Conservation (phyloP, 2,329 filamentous ascomycete genomes). For the Alternaria viburni region DNA sequence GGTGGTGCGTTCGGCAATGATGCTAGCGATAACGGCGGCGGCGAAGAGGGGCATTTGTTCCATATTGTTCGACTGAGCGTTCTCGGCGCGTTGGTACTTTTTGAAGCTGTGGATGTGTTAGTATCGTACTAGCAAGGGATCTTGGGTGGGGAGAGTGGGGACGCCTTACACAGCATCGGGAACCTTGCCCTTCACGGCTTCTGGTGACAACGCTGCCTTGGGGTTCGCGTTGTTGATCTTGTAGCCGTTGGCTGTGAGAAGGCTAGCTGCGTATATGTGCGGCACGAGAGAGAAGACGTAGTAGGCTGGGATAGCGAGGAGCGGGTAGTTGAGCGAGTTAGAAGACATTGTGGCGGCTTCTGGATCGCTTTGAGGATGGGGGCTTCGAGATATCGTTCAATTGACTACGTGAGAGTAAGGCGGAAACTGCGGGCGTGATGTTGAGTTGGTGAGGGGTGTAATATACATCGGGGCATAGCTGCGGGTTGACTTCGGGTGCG, state of each 20-base stretch:
- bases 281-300: slow-evolving; percentile 32
- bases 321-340: slow-evolving; percentile 30
- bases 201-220: slow-evolving; percentile 27
- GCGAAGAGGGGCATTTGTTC: slow-evolving; percentile 37
- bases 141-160: neutral
- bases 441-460: neutral
- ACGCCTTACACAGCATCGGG: slow-evolving; percentile 25
- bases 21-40: slow-evolving; percentile 27
- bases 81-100: slow-evolving; percentile 37
- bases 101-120: slow-evolving; percentile 16
- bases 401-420: neutral
- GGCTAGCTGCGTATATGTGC: slow-evolving; percentile 23
- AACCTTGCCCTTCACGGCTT: slow-evolving; percentile 32
- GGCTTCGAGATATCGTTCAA: neutral
- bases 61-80: slow-evolving; percentile 30
- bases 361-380: neutral
- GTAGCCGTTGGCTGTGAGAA: slow-evolving; percentile 26
- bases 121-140: too few species aligned
- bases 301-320: slow-evolving; percentile 37
- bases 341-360: slow-evolving; percentile 20
- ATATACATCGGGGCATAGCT: neutral
- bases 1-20: slow-evolving; percentile 31
- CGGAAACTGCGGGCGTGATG: neutral
- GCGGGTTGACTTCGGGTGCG: neutral
- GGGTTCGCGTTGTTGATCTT: slow-evolving; percentile 35